Conservation (phyloP, 768 basidiomycete genomes). For the Phaeolepiota aurea region DNA sequence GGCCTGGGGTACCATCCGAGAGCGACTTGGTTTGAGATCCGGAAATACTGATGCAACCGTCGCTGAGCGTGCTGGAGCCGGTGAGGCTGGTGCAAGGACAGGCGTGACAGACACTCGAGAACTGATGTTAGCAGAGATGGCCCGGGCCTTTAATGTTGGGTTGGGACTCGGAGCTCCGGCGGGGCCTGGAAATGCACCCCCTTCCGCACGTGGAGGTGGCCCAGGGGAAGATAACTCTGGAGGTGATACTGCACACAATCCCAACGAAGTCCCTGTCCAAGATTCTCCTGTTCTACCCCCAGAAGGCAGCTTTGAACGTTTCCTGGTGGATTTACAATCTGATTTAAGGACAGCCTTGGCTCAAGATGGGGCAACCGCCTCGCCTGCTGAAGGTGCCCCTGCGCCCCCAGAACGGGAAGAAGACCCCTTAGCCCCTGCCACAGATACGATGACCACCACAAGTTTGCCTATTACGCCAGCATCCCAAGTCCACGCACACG, state of each 20-base stretch:
- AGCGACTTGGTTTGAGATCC: conserved; percentile 50
- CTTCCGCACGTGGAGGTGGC: not conserved
- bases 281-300: conserved; percentile 18
- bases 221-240: conserved; percentile 3
- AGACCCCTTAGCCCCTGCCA: not conserved
- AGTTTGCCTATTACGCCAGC: not conserved
- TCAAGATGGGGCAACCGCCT: conserved; percentile 18
- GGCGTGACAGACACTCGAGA: conserved; percentile 47
- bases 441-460: not conserved
- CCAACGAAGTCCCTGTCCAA: not conserved
- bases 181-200: not conserved
- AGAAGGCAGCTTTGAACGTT: conserved; percentile 75
- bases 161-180: conserved; percentile 30
- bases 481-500: not conserved
- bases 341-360: conserved; percentile 62
- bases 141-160: conserved; percentile 69
- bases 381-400: not conserved
- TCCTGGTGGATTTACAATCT: conserved; percentile 68
- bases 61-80: conserved; percentile 2
- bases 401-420: not conserved
- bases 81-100: not conserved
- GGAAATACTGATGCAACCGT: conserved; percentile 11
- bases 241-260: conserved; percentile 2
- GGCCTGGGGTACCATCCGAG: conserved; percentile 62
- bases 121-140: conserved; percentile 74